Evolutionary conservation across 192 early-diverging fungal genomes (phyloP).

Genomic region (Neocallimastix lanati): DNA sequence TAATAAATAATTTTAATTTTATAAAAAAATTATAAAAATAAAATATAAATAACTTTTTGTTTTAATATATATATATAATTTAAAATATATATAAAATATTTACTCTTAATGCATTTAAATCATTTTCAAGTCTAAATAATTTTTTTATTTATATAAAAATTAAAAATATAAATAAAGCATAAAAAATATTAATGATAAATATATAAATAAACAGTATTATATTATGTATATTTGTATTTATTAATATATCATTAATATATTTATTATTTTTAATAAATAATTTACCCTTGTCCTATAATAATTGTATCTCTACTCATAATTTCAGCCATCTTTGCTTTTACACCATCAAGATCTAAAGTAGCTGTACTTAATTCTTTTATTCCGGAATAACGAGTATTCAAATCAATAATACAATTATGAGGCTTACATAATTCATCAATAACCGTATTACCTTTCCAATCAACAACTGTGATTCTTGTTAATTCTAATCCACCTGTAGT

Average conservation of each 20-base stretch:
- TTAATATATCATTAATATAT: not conserved
- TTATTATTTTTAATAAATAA: too few species aligned
- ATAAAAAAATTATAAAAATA: not conserved
- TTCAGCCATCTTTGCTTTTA: slow-evolving; percentile 14
- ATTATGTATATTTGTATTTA: too few species aligned
- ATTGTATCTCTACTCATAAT: not conserved
- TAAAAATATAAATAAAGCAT: too few species aligned
- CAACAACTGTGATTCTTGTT: slow-evolving; percentile 35
- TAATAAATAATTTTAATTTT: not conserved
- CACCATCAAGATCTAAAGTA: slow-evolving; percentile 21
- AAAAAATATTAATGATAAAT: too few species aligned
- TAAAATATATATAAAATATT: not conserved
- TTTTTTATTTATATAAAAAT: too few species aligned
- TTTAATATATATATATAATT: not conserved
- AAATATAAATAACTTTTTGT: not conserved
- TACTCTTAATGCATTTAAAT: not conserved
- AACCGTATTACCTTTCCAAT: slow-evolving; percentile 18
- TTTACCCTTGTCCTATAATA: not conserved
- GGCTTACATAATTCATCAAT: slow-evolving; percentile 44
- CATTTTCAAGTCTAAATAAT: not conserved
- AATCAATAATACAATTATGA: slow-evolving; percentile 27
- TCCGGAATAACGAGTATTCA: slow-evolving; percentile 36
- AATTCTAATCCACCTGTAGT: slow-evolving; percentile 48
- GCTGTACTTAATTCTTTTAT: slow-evolving; percentile 23
- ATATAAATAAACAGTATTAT: too few species aligned